These are phyloP conservation scores for Astrocystis sublimbata DNA, from an alignment of 495 filamentous ascomycete genomes.

Conservation along the genomic window DNA sequence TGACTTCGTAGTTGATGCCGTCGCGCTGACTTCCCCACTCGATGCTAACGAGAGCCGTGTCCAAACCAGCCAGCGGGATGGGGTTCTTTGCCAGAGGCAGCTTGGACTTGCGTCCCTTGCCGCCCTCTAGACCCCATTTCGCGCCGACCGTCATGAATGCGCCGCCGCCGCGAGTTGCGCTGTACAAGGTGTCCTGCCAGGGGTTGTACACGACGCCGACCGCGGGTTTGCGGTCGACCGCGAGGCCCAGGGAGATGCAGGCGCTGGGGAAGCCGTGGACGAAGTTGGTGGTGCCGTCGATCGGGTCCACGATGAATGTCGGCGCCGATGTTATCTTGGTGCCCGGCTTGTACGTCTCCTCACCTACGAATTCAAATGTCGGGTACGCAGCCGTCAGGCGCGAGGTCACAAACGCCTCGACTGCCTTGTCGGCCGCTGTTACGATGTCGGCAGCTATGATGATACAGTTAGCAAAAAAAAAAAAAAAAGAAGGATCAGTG, in stretches of 20 bases:
- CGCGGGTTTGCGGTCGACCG: conserved; percentile 59
- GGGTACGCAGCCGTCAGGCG: conserved; percentile 67
- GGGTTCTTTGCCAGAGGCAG: conserved; percentile 60
- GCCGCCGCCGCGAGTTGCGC: conserved; percentile 67
- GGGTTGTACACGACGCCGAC: conserved; percentile 89
- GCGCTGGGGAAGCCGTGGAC: conserved; percentile 79
- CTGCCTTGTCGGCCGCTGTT: conserved; percentile 81
- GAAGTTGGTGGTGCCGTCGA: conserved; percentile 90
- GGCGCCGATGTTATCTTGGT: conserved; percentile 64
- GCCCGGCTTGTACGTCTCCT: conserved; percentile 79
- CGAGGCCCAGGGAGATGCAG: conserved; percentile 80
- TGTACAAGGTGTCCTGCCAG: conserved; percentile 66
- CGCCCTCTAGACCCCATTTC: conserved; percentile 30
- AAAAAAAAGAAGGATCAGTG: too few relatives aligned
- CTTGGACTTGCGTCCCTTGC: conserved; percentile 29
- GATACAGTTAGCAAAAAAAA: neutral
- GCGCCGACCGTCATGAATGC: conserved; percentile 56
- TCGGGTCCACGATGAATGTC: conserved; percentile 87
- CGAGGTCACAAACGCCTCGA: conserved; percentile 72
- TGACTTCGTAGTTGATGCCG: conserved; percentile 75
- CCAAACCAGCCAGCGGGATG: conserved; percentile 56
- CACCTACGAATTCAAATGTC: conserved; percentile 71
- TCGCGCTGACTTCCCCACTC: conserved; percentile 79
- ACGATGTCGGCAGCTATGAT: conserved; percentile 74
- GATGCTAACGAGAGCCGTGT: conserved; percentile 63